Evolutionary conservation across 371 early-diverging fungal genomes (phyloP), one percentile per base, ranked within the genome.

Genomic region (Syncephalastrum sp.): DNA sequence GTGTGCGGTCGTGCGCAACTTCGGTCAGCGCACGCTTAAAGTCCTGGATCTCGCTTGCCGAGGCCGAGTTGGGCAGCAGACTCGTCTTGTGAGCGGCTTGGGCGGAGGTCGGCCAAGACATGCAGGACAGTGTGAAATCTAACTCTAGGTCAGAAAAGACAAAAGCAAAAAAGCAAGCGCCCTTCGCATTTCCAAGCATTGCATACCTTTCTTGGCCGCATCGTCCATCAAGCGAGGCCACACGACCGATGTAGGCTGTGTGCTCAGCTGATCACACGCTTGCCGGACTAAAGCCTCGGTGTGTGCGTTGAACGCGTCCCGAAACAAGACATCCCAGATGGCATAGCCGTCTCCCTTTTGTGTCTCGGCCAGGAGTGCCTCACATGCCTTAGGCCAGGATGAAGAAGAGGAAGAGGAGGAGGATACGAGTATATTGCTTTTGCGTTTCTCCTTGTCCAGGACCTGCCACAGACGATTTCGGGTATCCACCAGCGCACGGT

Each of bases 321-420:
- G 64, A 27, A 79, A 61, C 44, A 78, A 51, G 21, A 44, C 38
- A 43, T 70, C 59, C 78, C 80, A 83, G 21, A 81, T 44, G 7
- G 78, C 74, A 50, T 74, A 74, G 10, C 38, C 38, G 10, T 10
- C 38, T 7, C 6, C 7, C 0, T 4, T 7, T 10, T 33, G 38
- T 33, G 38, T 33, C 2, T 33, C 38, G 38, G 12, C 10, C 38
- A 33, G 8, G 10, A 33, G 38, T 12, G 38, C 38, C 38, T 33
- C 38, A 10, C 38, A 33, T 10, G 38, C 38, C 38, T 10, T 33
- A 10, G 38, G 38, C 38, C 38, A 33, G 12, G 38, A 33, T 0
- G 38, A 29, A 29, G 29, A 29, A 3, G 29, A 7, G 7, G 29
- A 29, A 4, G 29, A 29, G 7, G 29, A 29, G 29, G 29, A 29